Base-by-base conservation (phyloP, 345 rosid species). In the Salix dunnii region DNA sequence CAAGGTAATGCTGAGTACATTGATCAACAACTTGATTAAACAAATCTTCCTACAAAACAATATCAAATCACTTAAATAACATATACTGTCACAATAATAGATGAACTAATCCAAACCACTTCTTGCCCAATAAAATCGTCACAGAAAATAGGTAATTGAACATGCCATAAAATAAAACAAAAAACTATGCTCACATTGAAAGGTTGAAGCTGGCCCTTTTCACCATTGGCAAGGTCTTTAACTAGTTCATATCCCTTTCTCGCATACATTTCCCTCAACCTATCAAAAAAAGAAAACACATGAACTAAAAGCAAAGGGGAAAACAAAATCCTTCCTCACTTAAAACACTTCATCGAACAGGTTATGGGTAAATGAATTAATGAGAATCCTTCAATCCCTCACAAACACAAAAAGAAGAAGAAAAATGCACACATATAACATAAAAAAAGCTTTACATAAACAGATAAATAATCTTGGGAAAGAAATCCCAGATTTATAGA, bases 161-260 rank as follows among this genome's bases (percentile, higher is more conserved):
- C 17, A 31, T 63, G 27, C 67, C 7, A 30, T 27, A 65, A 65
- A 23, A 14, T 11, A 73, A 73, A 58, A 35, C 21, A 27, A 6
- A 21, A 55, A 18, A 33, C 23, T 30, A 16, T 30, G 48, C 84
- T 74, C 71, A 82, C 84, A 75, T 78, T 78, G 62, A 77, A 82
- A 14, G 62, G 79, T 76, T 82, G 81, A 82, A 82, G 82, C 63
- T 78, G 82, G 55, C 81, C 84, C 48, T 77, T 82, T 68, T 78
- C 84, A 35, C 79, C 68, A 17, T 40, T 43, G 6, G 82, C 72
- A 20, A 78, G 63, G 16, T 82, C 84, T 71, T 78, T 82, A 53
- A 82, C 76, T 49, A 82, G 64, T 65, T 82, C 84, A 67, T 82
- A 82, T 31, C 81, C 84, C 58, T 82, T 78, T 75, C 81, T 82